Evolutionary conservation across 768 basidiomycete genomes (phyloP).

Genomic region (Russula sp.): DNA sequence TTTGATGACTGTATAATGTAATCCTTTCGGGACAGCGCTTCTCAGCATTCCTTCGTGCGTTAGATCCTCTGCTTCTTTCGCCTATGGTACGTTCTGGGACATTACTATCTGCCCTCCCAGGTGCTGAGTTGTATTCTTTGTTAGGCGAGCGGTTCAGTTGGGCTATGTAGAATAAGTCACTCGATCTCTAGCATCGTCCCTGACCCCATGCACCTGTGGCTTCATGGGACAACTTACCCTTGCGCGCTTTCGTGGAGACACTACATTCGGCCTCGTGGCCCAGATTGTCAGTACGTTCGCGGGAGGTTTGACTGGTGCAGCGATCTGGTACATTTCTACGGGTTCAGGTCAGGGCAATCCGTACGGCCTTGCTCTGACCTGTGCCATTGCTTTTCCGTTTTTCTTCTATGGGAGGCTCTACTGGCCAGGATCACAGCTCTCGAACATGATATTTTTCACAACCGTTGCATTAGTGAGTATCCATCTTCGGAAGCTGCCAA

Average conservation of each 20-base stretch:
- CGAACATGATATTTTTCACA: slow-evolving; percentile 61
- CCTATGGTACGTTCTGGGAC: slow-evolving; percentile 41
- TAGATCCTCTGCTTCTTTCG: slow-evolving; percentile 45
- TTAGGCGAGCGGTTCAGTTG: slow-evolving; percentile 60
- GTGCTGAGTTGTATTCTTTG: slow-evolving; percentile 5
- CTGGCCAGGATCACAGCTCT: slow-evolving; percentile 66
- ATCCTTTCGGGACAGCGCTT: slow-evolving; percentile 34
- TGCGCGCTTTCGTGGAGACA: slow-evolving; percentile 68
- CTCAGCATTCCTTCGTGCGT: slow-evolving; percentile 56
- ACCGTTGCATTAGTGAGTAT: slow-evolving; percentile 50
- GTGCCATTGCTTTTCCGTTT: slow-evolving; percentile 62
- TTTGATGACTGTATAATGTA: not conserved
- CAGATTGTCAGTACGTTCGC: slow-evolving; percentile 58
- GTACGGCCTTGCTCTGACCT: slow-evolving; percentile 63
- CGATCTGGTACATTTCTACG: slow-evolving; percentile 70
- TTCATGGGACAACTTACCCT: slow-evolving; percentile 72
- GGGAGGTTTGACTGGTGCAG: slow-evolving; percentile 54
- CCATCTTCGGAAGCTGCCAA: not conserved
- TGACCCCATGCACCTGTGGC: slow-evolving; percentile 28
- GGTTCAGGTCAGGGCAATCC: slow-evolving; percentile 53
- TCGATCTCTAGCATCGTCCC: not conserved
- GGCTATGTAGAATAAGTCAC: slow-evolving; percentile 49
- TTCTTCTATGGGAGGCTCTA: slow-evolving; percentile 67
- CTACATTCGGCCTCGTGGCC: slow-evolving; percentile 54
- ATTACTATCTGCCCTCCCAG: not conserved